Base-by-base conservation (phyloP, 148 eudicot genomes). In the Fagopyrum tataricum region DNA sequence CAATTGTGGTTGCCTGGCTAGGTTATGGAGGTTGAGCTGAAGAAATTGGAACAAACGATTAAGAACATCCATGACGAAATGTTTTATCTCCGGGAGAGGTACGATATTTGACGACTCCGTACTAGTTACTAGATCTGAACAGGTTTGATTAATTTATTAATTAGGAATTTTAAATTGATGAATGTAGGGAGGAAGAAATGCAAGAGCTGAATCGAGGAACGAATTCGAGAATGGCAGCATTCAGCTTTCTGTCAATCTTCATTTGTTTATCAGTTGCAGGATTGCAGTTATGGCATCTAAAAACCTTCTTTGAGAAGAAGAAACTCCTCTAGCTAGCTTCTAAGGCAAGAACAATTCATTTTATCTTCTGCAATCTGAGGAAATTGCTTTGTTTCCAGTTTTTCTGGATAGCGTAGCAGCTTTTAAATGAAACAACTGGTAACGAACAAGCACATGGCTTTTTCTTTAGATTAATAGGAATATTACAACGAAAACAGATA, bases 31-130 rank as follows among this genome's bases (percentile, higher is more conserved):
- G 31, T 81, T 4, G 92, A 88, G 73, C 68, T 88, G 74, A 72
- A 74, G 84, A 86, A 81, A 78, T 26, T 88, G 76, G 76, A 76
- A 1, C 88, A 86, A 6, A 84, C 81, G 0, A 84, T 86, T 6
- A 76, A 78, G 44, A 77, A 80, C 49, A 81, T 90, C 48, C 95
- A 87, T 2, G 87, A 87, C 47, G 95, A 90, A 71, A 87, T 90
- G 86, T 90, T 85, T 70, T 85, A 82, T 73, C 95, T 90, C 46
- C 95, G 90, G n/a, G 88, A 84, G 74, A 87, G 95, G 95, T 87
- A 71, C 61, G 42, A 12, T 18, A 66, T 31, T 10, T 31, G 6
- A 66, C 5, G 4, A 15, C 20, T 23, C 1, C 37, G 2, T 31
- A 1, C 37, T 31, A 31, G 37, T 31, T 31, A 31, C 37, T 31